Evolutionary conservation across 495 filamentous ascomycete species (phyloP).

Genomic region (Aspergillus diversus): DNA sequence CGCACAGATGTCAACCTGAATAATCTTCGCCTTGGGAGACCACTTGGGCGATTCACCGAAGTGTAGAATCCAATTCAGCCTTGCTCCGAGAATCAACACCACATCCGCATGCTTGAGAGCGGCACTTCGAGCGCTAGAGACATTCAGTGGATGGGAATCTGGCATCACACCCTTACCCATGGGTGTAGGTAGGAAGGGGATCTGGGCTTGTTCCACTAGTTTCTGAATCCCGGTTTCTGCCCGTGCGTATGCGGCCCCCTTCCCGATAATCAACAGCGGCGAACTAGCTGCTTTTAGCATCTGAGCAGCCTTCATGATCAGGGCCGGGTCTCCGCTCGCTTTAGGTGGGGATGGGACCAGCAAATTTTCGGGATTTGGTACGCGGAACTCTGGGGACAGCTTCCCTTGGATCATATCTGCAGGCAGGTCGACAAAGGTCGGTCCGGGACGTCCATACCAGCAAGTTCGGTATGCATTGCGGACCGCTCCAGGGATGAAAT

Average conservation of each 20-base stretch:
- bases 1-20: conserved; percentile 62
- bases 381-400: conserved; percentile 16
- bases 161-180: conserved; percentile 67
- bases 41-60: conserved; percentile 64
- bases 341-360: conserved; percentile 45
- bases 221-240: conserved; percentile 51
- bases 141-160: conserved; percentile 59
- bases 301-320: conserved; percentile 48
- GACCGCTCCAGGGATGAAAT: conserved; percentile 54
- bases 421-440: conserved; percentile 63
- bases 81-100: conserved; percentile 61
- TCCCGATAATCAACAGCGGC: conserved; percentile 63
- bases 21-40: conserved; percentile 54
- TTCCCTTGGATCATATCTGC: conserved; percentile 62
- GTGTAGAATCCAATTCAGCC: conserved; percentile 68
- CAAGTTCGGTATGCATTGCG: conserved; percentile 58
- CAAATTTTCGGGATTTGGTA: conserved; percentile 25
- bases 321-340: conserved; percentile 44
- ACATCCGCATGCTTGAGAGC: conserved; percentile 62
- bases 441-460: conserved; percentile 62
- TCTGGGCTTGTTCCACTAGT: conserved; percentile 53
- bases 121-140: conserved; percentile 59
- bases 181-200: conserved; percentile 65
- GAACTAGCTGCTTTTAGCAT: conserved; percentile 54
- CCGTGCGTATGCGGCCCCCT: conserved; percentile 63